Base-by-base conservation (phyloP, 192 early-diverging fungal genomes). In the Diversispora eburnea region DNA sequence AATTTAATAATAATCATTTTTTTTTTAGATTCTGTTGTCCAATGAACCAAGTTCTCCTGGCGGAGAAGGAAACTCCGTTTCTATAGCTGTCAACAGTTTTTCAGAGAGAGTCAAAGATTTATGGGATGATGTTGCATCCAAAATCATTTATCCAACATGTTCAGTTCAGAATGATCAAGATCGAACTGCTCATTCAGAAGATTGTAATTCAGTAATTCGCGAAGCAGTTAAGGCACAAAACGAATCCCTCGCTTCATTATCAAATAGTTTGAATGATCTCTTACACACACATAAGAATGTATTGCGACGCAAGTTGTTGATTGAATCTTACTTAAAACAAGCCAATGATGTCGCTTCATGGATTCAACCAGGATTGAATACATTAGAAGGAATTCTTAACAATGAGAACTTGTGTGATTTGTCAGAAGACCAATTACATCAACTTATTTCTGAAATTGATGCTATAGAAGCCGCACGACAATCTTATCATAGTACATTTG, bases 401-500 rank as follows among this genome's bases (percentile, higher is more conserved):
- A 46, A 73, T 64, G 60, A 73, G 13, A 64, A 45, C n/a, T 56
- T 73, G 15, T 60, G 72, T 17, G 59, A 73, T 19, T 57, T 45
- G 43, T 39, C 61, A 33, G 62, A 73, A 45, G 62, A 64, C 6
- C 8, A 54, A 49, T 19, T 73, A 39, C 72, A 43, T 64, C 39
- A 64, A n/a, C 51, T 73, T 41, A 54, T 73, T 5, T 49, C 48
- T 19, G 72, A 73, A 73, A 61, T 73, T n/a, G 61, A 73, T 64
- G 22, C 25, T 63, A 17, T 73, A 13, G 72, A 73, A 17, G 48
- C 72, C 9, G 72, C 60, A 13, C 72, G 48, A 42, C 41, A 59
- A 12, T 60, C 60, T 12, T 73, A 73, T 55, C 45, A 52, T 42
- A 64, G 48, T 19, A n/a, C 56, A 17, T 62, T 64, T 65, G 59